Evolutionary conservation across 1,284 basidiomycete genomes (phyloP).

Genomic region (Veloporphyrellus conicus): DNA sequence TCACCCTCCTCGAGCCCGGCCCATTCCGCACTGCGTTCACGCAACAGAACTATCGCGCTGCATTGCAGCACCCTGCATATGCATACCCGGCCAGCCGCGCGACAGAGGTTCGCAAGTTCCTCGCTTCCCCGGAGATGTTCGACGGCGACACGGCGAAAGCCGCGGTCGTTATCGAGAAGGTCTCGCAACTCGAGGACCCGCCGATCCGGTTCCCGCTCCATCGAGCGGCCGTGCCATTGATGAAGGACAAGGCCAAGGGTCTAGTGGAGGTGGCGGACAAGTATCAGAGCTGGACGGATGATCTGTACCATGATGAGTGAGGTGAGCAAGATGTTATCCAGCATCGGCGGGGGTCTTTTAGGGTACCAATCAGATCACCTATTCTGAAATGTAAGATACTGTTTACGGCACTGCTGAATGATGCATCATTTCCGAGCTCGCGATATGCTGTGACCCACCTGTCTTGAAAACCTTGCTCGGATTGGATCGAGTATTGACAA

Average conservation of each 20-base stretch:
- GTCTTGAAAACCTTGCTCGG: too few species aligned
- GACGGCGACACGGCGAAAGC: constrained; percentile 21
- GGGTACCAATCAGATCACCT: too few species aligned
- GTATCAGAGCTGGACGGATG: constrained; percentile 24
- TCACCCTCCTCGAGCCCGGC: constrained; percentile 24
- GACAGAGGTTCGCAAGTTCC: constrained; percentile 5
- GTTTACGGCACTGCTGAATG: too few species aligned
- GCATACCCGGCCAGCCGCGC: constrained; percentile 7
- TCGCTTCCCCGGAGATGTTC: background rate
- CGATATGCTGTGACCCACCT: too few species aligned
- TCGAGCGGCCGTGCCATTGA: constrained; percentile 1
- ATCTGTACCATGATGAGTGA: constrained; percentile 13
- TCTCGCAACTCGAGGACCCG: constrained; percentile 16
- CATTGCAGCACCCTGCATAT: constrained; percentile 22
- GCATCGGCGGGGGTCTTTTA: too few species aligned
- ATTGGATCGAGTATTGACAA: too few species aligned
- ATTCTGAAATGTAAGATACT: too few species aligned
- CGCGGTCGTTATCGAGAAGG: constrained; percentile 15
- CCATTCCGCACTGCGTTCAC: constrained; percentile 22
- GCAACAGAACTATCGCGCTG: background rate
- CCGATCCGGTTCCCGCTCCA: constrained; percentile 25
- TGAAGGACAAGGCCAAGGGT: constrained; percentile 19
- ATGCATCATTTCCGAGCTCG: too few species aligned
- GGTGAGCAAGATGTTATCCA: too few species aligned
- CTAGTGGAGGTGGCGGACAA: constrained; percentile 13